These are phyloP conservation scores for Huntiella bhutanensis DNA, from an alignment of 2,329 filamentous ascomycete genomes.

Conservation along the genomic window DNA sequence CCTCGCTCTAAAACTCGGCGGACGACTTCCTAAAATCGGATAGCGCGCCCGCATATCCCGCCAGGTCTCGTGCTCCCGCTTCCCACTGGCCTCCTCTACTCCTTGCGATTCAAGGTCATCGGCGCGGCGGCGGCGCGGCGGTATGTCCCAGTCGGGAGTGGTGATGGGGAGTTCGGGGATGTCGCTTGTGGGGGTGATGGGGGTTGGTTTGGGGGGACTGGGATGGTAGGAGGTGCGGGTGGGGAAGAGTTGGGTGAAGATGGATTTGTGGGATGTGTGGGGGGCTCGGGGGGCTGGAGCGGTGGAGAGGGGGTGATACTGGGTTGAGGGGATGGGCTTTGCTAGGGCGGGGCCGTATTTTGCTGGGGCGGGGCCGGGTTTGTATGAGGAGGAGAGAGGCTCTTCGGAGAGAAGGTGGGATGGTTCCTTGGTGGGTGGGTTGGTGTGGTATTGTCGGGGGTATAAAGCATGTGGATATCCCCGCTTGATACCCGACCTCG, in stretches of 20 bases:
- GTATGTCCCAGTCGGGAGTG: background rate
- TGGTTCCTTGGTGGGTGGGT: too few relatives aligned
- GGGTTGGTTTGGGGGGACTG: background rate
- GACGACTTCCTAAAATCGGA: background rate
- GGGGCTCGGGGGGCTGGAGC: background rate
- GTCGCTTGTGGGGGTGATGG: background rate
- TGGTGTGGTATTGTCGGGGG: too few relatives aligned
- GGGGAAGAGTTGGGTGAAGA: constrained; percentile 11
- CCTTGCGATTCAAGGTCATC: background rate
- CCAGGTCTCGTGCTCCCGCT: constrained; percentile 4
- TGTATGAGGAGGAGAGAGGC: too few relatives aligned
- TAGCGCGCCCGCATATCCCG: constrained; percentile 1
- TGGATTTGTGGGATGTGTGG: constrained; percentile 8
- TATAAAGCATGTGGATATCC: too few relatives aligned
- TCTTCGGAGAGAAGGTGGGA: too few relatives aligned
- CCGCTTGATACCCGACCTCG: too few relatives aligned
- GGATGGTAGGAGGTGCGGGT: constrained; percentile 9
- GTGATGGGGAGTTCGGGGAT: background rate
- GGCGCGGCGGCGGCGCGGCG: background rate
- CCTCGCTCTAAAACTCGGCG: constrained; percentile 4
- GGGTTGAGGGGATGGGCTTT: background rate
- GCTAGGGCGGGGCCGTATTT: background rate
- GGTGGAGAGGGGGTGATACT: background rate
- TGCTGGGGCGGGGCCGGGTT: too few relatives aligned
- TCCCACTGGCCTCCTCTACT: background rate